These are phyloP conservation scores for Trichoderma parareesei DNA, from an alignment of 495 filamentous ascomycete species.

Conservation along the genomic window DNA sequence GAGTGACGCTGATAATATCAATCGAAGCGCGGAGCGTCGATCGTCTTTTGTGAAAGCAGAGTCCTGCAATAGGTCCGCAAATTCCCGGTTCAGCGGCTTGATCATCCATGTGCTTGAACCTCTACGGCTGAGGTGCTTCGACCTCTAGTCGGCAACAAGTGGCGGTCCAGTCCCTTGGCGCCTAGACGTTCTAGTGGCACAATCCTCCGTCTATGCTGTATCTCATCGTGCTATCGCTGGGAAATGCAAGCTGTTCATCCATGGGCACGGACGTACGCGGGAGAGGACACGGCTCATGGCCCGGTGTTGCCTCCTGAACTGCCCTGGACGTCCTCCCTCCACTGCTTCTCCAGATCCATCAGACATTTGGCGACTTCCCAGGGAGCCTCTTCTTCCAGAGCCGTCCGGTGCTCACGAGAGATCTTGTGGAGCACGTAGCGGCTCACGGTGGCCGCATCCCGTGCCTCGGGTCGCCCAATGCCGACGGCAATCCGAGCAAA, in stretches of 20 bases:
- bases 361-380: conserved; percentile 44
- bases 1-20: too few relatives aligned
- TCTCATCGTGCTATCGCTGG: not conserved
- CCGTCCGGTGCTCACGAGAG: conserved; percentile 35
- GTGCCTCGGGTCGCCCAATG: conserved; percentile 58
- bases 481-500: conserved; percentile 54
- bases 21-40: too few relatives aligned
- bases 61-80: too few relatives aligned
- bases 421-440: conserved; percentile 64
- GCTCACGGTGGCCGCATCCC: conserved; percentile 49
- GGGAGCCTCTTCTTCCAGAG: conserved; percentile 41
- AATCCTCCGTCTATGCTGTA: not conserved
- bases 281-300: not conserved
- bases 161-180: too few relatives aligned
- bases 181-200: not conserved
- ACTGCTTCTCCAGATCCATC: conserved; percentile 35
- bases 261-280: not conserved
- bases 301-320: not conserved
- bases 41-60: too few relatives aligned
- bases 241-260: too few relatives aligned
- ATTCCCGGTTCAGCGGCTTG: not conserved
- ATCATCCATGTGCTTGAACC: not conserved
- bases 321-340: conserved; percentile 15
- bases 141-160: not conserved
- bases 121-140: too few relatives aligned